Conservation (phyloP, 306 rosid genomes). For the Rosa rugosa region DNA sequence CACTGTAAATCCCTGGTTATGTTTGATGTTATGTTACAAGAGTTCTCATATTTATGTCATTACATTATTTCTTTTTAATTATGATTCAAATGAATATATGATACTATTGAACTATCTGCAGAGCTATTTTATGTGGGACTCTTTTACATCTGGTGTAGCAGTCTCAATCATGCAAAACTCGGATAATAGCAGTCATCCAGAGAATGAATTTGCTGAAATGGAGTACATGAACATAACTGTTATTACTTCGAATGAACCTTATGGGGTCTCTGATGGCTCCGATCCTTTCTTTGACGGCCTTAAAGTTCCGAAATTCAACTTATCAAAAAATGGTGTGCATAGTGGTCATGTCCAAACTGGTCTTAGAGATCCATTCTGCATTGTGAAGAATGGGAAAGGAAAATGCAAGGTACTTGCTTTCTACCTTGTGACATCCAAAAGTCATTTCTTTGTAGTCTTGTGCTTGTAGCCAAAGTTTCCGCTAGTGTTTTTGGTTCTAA, state of each 20-base stretch:
- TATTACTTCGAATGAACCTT: slow-evolving; percentile 81
- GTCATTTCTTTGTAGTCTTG: background rate
- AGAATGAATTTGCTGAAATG: slow-evolving; percentile 88
- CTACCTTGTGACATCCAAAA: background rate
- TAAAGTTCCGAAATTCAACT: slow-evolving; percentile 56
- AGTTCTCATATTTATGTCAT: background rate
- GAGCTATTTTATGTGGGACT: slow-evolving; percentile 96
- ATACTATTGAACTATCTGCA: slow-evolving; percentile 31
- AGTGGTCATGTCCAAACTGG: slow-evolving; percentile 89
- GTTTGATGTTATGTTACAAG: background rate
- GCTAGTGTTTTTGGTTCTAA: background rate
- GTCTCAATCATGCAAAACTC: slow-evolving; percentile 71
- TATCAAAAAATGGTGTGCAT: slow-evolving; percentile 71
- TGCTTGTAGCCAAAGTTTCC: background rate
- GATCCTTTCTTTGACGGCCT: slow-evolving; percentile 71
- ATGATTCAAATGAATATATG: slow-evolving; percentile 21
- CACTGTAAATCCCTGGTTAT: slow-evolving; percentile 42
- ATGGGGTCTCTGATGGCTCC: slow-evolving; percentile 76
- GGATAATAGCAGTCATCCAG: slow-evolving; percentile 35
- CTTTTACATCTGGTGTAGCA: slow-evolving; percentile 80
- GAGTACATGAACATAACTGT: slow-evolving; percentile 85
- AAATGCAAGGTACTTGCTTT: slow-evolving; percentile 59
- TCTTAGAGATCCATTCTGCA: slow-evolving; percentile 78
- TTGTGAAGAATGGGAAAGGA: slow-evolving; percentile 69
- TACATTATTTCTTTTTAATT: background rate